Evolutionary conservation across 139 green algal species (phyloP).

Genomic region (Chlamydomonas sphaeroides): DNA sequence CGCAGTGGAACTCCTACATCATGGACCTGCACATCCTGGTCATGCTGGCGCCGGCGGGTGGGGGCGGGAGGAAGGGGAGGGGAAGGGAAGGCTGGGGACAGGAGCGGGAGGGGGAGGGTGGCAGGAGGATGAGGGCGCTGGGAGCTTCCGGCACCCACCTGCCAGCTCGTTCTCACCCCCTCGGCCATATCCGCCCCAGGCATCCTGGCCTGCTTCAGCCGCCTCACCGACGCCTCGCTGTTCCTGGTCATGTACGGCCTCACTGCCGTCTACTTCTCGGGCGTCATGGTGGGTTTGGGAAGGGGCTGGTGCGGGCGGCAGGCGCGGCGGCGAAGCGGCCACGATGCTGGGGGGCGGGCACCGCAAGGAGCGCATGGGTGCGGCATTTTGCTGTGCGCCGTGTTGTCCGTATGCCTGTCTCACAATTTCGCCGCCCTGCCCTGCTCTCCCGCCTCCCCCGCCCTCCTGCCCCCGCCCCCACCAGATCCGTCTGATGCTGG

Average conservation of each 20-base stretch:
- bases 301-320: background rate
- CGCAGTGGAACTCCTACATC: slow-evolving; percentile 92
- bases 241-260: slow-evolving; percentile 96
- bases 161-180: too few species aligned
- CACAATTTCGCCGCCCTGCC: too few species aligned
- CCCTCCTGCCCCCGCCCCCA: background rate
- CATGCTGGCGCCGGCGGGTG: slow-evolving; percentile 48
- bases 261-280: slow-evolving; percentile 95
- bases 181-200: slow-evolving; percentile 48
- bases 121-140: too few species aligned
- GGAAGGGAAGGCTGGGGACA: too few species aligned
- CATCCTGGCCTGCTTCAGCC: slow-evolving; percentile 85
- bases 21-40: slow-evolving; percentile 74
- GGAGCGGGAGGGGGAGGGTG: too few species aligned
- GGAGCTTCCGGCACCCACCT: too few species aligned
- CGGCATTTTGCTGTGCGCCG: too few species aligned
- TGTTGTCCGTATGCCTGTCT: too few species aligned
- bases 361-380: background rate
- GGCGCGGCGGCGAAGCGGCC: background rate
- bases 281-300: slow-evolving; percentile 81
- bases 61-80: background rate
- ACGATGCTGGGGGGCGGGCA: too few species aligned
- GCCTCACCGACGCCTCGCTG: slow-evolving; percentile 82
- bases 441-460: background rate
- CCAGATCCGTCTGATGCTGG: slow-evolving; percentile 95